A percentile compares a stretch with the other conserved stretches of the same genome.
Evolutionary conservation across 306 rosid species (phyloP).

Genomic region (Acacia melanoxylon): DNA sequence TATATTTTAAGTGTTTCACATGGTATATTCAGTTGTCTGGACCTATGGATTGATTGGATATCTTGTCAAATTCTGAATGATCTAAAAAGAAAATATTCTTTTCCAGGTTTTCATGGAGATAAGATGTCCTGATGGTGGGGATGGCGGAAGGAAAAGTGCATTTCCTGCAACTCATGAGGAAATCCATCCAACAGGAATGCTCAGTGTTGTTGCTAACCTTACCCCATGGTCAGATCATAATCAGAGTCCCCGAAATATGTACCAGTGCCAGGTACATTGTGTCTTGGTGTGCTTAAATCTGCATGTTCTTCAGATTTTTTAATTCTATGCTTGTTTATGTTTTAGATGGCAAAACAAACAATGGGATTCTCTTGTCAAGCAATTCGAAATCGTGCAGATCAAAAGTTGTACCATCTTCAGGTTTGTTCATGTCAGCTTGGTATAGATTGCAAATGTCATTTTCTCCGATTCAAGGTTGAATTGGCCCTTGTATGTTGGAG

Average conservation of each 20-base stretch:
- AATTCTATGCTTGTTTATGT: constrained; percentile 16
- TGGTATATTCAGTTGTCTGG: not conserved
- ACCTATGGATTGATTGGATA: constrained; percentile 2
- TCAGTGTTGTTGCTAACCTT: constrained; percentile 91
- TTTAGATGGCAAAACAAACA: constrained; percentile 98
- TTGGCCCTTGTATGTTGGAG: constrained; percentile 21
- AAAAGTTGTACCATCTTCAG: constrained; percentile 93
- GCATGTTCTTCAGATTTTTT: constrained; percentile 17
- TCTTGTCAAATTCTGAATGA: not conserved
- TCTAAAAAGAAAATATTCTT: not conserved
- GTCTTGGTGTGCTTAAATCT: constrained; percentile 14
- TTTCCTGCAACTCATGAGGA: constrained; percentile 97
- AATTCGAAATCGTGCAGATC: constrained; percentile 82
- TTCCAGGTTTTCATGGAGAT: constrained; percentile 91
- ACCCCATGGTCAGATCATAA: constrained; percentile 99
- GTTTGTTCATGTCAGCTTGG: constrained; percentile 44
- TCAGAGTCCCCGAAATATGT: constrained; percentile 99
- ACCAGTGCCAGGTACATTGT: constrained; percentile 91
- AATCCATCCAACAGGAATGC: constrained; percentile 96
- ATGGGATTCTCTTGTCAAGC: constrained; percentile 92
- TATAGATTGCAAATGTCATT: constrained; percentile 10
- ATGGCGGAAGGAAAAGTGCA: constrained; percentile 79
- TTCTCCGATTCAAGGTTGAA: not conserved
- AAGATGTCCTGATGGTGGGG: constrained; percentile 90
- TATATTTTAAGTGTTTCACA: not conserved